These are phyloP conservation scores for Scutellaria minor DNA, from an alignment of 257 asterid genomes.

Conservation along the genomic window DNA sequence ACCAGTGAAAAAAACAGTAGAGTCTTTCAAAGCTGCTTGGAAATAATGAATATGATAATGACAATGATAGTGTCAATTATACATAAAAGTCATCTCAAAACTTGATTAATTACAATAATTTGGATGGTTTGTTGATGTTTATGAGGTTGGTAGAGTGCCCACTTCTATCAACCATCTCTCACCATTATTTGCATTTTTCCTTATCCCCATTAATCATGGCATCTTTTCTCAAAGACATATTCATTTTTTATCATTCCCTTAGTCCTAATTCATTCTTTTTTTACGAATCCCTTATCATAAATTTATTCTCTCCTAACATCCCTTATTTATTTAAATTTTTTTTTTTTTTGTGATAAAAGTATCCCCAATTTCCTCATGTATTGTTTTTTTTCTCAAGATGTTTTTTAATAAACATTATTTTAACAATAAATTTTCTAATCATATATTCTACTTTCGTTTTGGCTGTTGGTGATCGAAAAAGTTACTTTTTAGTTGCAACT, in stretches of 20 bases:
- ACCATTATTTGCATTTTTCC: conserved; percentile 30
- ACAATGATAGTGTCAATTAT: conserved; percentile 31
- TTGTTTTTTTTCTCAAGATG: too few species aligned
- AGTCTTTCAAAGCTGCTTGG: conserved; percentile 28
- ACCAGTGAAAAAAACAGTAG: conserved; percentile 3
- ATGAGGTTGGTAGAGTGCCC: conserved; percentile 34
- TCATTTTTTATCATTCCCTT: conserved; percentile 12
- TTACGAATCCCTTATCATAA: not conserved
- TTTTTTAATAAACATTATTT: not conserved
- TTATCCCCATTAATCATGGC: conserved; percentile 23
- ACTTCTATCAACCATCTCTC: conserved; percentile 22
- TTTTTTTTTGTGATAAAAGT: not conserved
- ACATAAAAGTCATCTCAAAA: conserved; percentile 18
- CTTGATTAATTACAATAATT: conserved; percentile 5
- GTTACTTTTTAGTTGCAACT: not conserved
- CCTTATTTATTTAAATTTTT: not conserved
- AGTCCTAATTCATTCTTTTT: conserved; percentile 7
- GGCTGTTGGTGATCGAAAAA: not conserved
- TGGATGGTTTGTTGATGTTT: conserved; percentile 8
- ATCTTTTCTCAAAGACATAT: conserved; percentile 15
- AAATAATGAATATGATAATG: conserved; percentile 21
- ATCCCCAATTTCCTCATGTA: too few species aligned
- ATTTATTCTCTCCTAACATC: not conserved
- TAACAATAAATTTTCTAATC: not conserved
- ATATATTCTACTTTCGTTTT: not conserved